Base-by-base conservation (phyloP, 1,284 basidiomycete genomes). In the Heterobasidion occidentale region DNA sequence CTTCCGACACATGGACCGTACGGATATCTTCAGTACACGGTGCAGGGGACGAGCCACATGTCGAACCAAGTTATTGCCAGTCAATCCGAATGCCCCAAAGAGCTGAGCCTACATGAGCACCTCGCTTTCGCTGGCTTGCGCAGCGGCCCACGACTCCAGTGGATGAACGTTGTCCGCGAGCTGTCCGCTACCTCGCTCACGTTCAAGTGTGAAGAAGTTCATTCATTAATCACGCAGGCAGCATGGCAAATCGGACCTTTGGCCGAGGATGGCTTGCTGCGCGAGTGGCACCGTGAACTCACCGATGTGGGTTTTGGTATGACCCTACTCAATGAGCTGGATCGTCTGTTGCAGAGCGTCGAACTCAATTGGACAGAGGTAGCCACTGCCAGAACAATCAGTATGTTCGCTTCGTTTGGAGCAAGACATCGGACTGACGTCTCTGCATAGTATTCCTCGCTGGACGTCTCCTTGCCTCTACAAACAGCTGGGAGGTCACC, bases 81-180 rank as follows among this genome's bases (percentile, higher is more conserved):
- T 7, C 79, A 81, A 59, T 61, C 60, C 0, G 59, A 70, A 15
- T 59, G 58, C 7, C 58, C 60, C 1, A 51, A 56, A 27, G 58
- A 57, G 8, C 50, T 61, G 20, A 54, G 12, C n/a, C 27, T 58
- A 2, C 77, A 80, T 36, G 78, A 81, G 56, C 75, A 69, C 44
- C 62, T 72, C 7, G 67, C 74, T 0, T 80, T 77, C 56, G 72
- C 72, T 0, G 64, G 66, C 36, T 56, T 81, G 35, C 75, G 78
- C 5, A 69, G 74, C 36, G 78, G 79, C 2, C 58, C 65, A 5
- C 62, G 61, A 1, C 59, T 80, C 0, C 79, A 81, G 49, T 81
- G 78, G 79, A 60, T 75, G 46, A 81, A 80, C 56, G 73, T 81
- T 12, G 61, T 71, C 7, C 67, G 73, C 20, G 77, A 76, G 58